These are phyloP conservation scores for Stevia rebaudiana DNA, from an alignment of 140 eudicot species.

Conservation along the genomic window DNA sequence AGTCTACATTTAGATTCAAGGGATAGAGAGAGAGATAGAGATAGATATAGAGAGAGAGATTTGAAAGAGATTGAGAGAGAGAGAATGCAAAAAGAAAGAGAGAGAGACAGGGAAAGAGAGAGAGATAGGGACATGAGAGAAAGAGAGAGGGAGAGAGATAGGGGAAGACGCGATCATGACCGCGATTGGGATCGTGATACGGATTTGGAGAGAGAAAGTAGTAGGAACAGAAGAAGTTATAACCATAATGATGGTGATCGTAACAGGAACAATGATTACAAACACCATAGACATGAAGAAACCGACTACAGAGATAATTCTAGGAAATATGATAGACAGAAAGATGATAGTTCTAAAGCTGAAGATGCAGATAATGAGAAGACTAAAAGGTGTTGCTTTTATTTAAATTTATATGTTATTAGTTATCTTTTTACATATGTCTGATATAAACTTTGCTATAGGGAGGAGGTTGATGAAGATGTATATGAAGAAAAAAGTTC, in stretches of 20 bases:
- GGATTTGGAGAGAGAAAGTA: slow-evolving; percentile 27
- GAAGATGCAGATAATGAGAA: slow-evolving; percentile 28
- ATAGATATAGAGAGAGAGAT: slow-evolving; percentile 39
- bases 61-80: slow-evolving; percentile 37
- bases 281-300: slow-evolving; percentile 41
- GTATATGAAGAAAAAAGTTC: slow-evolving; percentile 45
- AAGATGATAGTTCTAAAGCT: slow-evolving; percentile 25
- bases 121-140: background rate
- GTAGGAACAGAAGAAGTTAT: slow-evolving; percentile 37
- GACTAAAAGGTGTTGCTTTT: slow-evolving; percentile 40
- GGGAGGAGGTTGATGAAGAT: slow-evolving; percentile 57
- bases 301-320: slow-evolving; percentile 32
- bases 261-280: slow-evolving; percentile 37
- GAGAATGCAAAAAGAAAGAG: slow-evolving; percentile 36
- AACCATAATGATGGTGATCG: slow-evolving; percentile 36
- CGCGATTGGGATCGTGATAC: slow-evolving; percentile 23
- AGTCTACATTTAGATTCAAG: slow-evolving; percentile 33
- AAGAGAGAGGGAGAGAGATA: background rate
- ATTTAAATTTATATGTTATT: background rate
- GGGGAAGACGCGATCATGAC: slow-evolving; percentile 15
- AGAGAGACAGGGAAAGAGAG: slow-evolving; percentile 26
- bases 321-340: slow-evolving; percentile 38
- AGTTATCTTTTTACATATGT: background rate
- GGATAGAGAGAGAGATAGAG: slow-evolving; percentile 30
- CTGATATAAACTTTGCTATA: slow-evolving; percentile 27